Conservation (phyloP, 2,329 filamentous ascomycete species). For the Colletotrichum falcatum region DNA sequence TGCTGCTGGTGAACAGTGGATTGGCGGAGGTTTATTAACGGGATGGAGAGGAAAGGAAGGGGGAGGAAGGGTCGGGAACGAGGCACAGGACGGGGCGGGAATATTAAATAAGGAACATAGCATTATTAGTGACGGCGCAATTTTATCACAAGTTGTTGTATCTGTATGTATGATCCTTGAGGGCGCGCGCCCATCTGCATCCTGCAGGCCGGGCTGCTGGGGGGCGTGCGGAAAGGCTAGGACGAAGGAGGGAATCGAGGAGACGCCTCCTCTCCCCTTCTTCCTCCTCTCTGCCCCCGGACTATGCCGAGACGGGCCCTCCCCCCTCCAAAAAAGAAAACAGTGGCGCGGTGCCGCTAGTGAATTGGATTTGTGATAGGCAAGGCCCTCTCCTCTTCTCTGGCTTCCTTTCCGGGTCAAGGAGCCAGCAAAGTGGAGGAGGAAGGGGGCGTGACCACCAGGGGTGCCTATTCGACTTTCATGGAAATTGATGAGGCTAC, state of each 20-base stretch:
- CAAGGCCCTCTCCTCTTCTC: constrained; percentile 6
- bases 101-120: constrained; percentile 34
- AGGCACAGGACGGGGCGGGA: background rate
- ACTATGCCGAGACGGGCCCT: constrained; percentile 32
- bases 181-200: constrained; percentile 19
- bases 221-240: constrained; percentile 20
- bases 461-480: constrained; percentile 13
- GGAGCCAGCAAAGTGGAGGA: constrained; percentile 37
- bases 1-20: constrained; percentile 32
- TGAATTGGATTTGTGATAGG: constrained; percentile 23
- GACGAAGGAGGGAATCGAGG: constrained; percentile 30
- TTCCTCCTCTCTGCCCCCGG: background rate
- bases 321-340: constrained; percentile 2
- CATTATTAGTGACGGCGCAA: constrained; percentile 32
- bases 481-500: constrained; percentile 29
- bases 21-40: constrained; percentile 37
- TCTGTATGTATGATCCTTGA: constrained; percentile 29
- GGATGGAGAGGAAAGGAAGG: constrained; percentile 21
- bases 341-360: constrained; percentile 38
- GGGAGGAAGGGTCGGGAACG: background rate
- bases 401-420: constrained; percentile 21
- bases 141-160: constrained; percentile 39
- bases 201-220: constrained; percentile 16
- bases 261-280: background rate
- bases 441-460: constrained; percentile 10